Evolutionary conservation across 2,329 filamentous ascomycete genomes (phyloP), one percentile per base, ranked within the genome.

Genomic region (Diaporthe amygdali): DNA sequence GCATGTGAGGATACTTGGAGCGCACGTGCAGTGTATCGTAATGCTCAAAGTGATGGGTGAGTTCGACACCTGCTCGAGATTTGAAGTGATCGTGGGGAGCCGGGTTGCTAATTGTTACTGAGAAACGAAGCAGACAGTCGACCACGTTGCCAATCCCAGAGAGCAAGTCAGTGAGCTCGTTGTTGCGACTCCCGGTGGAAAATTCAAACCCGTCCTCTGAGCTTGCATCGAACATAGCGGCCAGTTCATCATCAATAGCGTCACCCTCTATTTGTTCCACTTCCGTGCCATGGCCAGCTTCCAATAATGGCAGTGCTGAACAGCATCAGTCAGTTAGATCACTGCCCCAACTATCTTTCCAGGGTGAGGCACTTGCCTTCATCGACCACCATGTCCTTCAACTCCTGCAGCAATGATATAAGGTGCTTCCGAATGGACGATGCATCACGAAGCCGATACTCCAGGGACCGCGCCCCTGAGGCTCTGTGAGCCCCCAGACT

Each of bases 381-480:
- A 15, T 10, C 20, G 3, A 20, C 25, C 9, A 52, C 44, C 17
- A 66, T n/a, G 20, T 3, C 14, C 6, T 20, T 52, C 15, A 66
- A 17, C 37, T 66, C 63, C 12, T 66, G 22, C 7, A 66, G 46
- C 30, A 66, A 4, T 14, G 44, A 51, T 10, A 66, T 41, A 20
- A 66, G n/a, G 41, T 32, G 63, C 37, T 27, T 30, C 5, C 47
- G 44, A 12, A 66, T 66, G 12, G 47, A 51, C 39, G 63, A 66
- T 27, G 63, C 63, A 44, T 66, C 47, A 22, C 63, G 63, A 52
- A 66, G 63, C n/a, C 63, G 63, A 25, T 66, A 66, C 32, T 66
- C 22, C 4, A 66, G 20, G 6, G 63, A 66, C 10, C 47, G 46
- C 30, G 63, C 20, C 22, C 63, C 63, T 12, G 63, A 52, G 20